Percentiles rank a stretch among this genome's conserved stretches.
Conservation (phyloP, 2,329 filamentous ascomycete species). For the Acephala macrosclerotiorum region DNA sequence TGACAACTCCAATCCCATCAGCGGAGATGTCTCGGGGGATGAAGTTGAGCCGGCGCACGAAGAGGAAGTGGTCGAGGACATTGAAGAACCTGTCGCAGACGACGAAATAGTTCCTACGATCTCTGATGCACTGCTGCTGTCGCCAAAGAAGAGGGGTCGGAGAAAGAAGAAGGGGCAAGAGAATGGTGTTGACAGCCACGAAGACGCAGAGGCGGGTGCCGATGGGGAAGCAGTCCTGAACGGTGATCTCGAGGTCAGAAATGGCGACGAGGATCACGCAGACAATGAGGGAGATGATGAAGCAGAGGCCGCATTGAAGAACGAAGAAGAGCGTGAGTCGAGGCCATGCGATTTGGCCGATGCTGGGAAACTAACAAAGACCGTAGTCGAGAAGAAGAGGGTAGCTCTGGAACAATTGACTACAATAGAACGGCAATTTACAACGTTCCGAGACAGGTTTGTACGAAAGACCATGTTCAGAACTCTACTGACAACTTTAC, state of each 20-base stretch:
- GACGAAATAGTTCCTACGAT: constrained; percentile 47
- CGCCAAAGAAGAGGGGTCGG: constrained; percentile 44
- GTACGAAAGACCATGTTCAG: constrained; percentile 37
- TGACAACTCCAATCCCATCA: constrained; percentile 42
- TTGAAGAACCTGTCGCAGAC: constrained; percentile 49
- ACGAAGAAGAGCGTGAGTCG: constrained; percentile 69
- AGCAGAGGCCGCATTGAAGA: constrained; percentile 62
- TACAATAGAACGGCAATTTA: constrained; percentile 87
- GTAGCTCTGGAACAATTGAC: constrained; percentile 81
- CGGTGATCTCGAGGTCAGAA: constrained; percentile 45
- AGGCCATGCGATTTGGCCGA: constrained; percentile 22
- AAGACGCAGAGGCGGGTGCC: constrained; percentile 36
- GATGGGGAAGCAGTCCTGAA: constrained; percentile 29
- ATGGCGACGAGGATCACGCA: constrained; percentile 57
- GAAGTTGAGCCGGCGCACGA: constrained; percentile 52
- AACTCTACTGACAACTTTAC: constrained; percentile 34
- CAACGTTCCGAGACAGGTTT: constrained; percentile 80
- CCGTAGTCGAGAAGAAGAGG: constrained; percentile 77
- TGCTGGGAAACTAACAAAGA: constrained; percentile 42
- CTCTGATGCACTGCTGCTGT: constrained; percentile 33
- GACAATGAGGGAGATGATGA: constrained; percentile 67
- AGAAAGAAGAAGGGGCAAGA: constrained; percentile 45
- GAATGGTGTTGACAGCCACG: constrained; percentile 36
- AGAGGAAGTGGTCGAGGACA: constrained; percentile 52
- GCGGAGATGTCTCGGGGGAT: constrained; percentile 42